Evolutionary conservation across 352 stramenopile genomes (phyloP).

Genomic region (Globisporangium alternatum): DNA sequence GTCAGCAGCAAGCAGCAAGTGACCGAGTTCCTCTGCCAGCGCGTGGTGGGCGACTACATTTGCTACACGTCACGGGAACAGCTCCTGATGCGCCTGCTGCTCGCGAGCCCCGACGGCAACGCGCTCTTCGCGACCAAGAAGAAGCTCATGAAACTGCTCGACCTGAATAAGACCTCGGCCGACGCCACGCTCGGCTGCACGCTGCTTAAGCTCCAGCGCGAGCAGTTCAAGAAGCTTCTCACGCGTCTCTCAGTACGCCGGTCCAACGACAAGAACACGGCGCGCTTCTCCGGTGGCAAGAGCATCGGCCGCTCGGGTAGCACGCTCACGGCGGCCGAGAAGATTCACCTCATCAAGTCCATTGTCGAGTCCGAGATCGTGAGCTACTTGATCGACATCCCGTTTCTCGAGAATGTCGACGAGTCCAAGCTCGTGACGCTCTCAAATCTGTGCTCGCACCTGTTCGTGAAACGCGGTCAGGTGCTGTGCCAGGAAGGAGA

Average conservation of each 20-base stretch:
- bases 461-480: constrained; percentile 49
- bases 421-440: constrained; percentile 54
- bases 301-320: constrained; percentile 3
- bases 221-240: constrained; percentile 48
- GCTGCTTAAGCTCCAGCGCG: constrained; percentile 52
- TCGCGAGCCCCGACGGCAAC: constrained; percentile 20
- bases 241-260: constrained; percentile 20
- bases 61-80: constrained; percentile 51
- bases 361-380: constrained; percentile 71
- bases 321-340: constrained; percentile 46
- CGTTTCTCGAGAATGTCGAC: constrained; percentile 62
- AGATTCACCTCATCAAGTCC: constrained; percentile 57
- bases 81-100: constrained; percentile 41
- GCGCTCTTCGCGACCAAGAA: constrained; percentile 31
- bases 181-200: constrained; percentile 54
- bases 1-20: constrained; percentile 35
- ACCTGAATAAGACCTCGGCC: constrained; percentile 55
- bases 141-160: constrained; percentile 54
- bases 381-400: constrained; percentile 63
- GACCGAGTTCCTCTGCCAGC: constrained; percentile 56
- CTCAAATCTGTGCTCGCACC: constrained; percentile 66
- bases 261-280: constrained; percentile 41
- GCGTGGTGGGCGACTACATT: constrained; percentile 52
- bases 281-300: constrained; percentile 44
- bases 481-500: constrained; percentile 56